Conservation (phyloP, 1,284 basidiomycete genomes). For the Irpex lacteus region DNA sequence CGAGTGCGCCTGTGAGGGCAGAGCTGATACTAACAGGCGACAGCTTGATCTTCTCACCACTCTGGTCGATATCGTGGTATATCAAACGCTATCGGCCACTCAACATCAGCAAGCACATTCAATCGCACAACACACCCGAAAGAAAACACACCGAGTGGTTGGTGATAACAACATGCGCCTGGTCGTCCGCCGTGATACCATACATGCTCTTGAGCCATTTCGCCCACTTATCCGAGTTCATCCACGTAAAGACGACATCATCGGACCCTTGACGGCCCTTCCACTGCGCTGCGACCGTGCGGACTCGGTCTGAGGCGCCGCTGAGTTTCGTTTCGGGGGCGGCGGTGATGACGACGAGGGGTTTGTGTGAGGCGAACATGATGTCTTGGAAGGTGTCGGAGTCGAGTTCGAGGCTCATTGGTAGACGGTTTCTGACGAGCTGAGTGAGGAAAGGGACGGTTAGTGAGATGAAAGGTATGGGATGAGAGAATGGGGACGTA, state of each 20-base stretch:
- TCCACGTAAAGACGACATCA: conserved; percentile 82
- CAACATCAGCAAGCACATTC: background rate
- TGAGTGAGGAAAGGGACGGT: conserved; percentile 10
- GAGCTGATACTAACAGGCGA: conserved; percentile 60
- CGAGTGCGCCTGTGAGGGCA: conserved; percentile 66
- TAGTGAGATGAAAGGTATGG: background rate
- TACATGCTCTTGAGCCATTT: conserved; percentile 91
- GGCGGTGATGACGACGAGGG: conserved; percentile 77
- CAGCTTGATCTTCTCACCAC: conserved; percentile 52
- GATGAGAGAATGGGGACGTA: conserved; percentile 8
- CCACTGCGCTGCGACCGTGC: conserved; percentile 66
- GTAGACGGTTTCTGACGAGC: conserved; percentile 57
- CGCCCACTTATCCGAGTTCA: conserved; percentile 78
- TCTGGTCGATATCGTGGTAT: conserved; percentile 61
- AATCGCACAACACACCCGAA: background rate
- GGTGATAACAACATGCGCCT: conserved; percentile 66
- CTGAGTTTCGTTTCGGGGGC: conserved; percentile 36
- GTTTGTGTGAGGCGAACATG: conserved; percentile 72
- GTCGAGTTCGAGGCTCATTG: conserved; percentile 67
- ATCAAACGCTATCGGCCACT: conserved; percentile 50
- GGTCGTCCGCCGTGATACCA: conserved; percentile 42
- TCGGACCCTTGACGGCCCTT: conserved; percentile 39
- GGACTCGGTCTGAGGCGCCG: conserved; percentile 45
- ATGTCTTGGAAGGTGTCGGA: conserved; percentile 75
- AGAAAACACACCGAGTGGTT: conserved; percentile 69